Evolutionary conservation across 768 basidiomycete genomes (phyloP), one percentile per base, ranked within the genome.

Genomic region (Lactarius quietus): DNA sequence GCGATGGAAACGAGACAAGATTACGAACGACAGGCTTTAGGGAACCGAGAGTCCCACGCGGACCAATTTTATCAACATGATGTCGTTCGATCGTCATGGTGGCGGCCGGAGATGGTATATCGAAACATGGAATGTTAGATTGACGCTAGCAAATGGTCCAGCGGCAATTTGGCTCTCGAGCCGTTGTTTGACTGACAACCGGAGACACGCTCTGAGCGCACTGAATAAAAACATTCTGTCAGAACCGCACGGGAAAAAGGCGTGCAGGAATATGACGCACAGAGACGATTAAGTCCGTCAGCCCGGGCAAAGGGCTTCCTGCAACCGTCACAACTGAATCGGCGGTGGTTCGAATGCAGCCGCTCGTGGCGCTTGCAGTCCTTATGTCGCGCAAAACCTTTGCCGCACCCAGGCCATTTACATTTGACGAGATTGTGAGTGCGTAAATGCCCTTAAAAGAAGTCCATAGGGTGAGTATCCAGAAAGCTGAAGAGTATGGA

Each of bases 311-410:
- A 98, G 70, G 88, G 92, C 80, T 95, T 92, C 70, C 84, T 83
- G 74, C 95, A 98, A 52, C 93, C 95, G 10, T 95, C 92, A 72
- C 96, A 98, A 15, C 85, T 89, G 74, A 95, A 96, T 67, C 94
- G 94, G 28, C 95, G 80, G 72, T 93, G 89, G 70, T 96, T 95
- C 64, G 92, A 87, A 74, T 98, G 95, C 48, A 98, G 80, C 69
- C 95, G 90, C 76, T 97, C 95, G 71, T 98, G 96, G 3, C 95
- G 85, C 74, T 96, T 97, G 77, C 95, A 97, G 74, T 98, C 95
- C 72, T 97, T 95, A 74, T 96, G 93, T 62, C 95, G 78, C 29
- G 92, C 95, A 68, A 97, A 95, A 28, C 95, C 93, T n/a, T n/a
- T n/a, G n/a, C n/a, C n/a, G n/a, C n/a, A n/a, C n/a, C n/a, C n/a